Evolutionary conservation across 768 basidiomycete species (phyloP).

Genomic region (Mycena leptocephala): DNA sequence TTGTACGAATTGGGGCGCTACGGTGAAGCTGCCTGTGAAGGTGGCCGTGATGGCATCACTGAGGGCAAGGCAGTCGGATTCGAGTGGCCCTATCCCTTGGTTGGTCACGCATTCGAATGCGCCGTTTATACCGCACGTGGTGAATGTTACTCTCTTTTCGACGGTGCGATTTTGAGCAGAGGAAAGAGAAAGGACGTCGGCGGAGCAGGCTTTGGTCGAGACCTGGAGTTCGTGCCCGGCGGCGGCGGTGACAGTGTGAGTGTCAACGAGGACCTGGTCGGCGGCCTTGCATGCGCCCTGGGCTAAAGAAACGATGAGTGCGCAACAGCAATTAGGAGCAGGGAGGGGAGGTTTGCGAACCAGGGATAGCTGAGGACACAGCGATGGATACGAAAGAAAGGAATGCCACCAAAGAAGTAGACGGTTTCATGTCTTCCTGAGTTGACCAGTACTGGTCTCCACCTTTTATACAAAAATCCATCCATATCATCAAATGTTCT

Average conservation of each 20-base stretch:
- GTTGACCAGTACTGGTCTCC: background rate
- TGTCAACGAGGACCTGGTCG: slow-evolving; percentile 9
- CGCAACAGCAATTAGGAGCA: background rate
- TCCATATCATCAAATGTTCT: background rate
- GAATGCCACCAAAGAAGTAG: background rate
- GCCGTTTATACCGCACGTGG: background rate
- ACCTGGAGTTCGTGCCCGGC: slow-evolving; percentile 14
- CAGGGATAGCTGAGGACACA: background rate
- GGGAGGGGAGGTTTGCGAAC: background rate
- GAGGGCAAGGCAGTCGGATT: slow-evolving; percentile 1
- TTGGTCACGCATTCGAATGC: background rate
- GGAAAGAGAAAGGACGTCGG: background rate
- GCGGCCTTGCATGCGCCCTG: background rate
- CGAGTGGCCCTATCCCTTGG: background rate
- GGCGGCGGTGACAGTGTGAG: slow-evolving; percentile 9
- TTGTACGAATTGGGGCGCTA: slow-evolving; percentile 1
- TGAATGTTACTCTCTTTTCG: background rate
- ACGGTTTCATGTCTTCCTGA: slow-evolving; percentile 9
- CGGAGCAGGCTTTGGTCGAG: slow-evolving; percentile 24
- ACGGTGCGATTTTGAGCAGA: background rate
- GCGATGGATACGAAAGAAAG: background rate
- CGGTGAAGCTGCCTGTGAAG: background rate
- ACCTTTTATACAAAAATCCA: slow-evolving; percentile 11
- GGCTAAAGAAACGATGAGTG: background rate
- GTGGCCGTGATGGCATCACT: background rate